Conservation (phyloP, 805 yeast genomes). For the Saturnispora dispora region DNA sequence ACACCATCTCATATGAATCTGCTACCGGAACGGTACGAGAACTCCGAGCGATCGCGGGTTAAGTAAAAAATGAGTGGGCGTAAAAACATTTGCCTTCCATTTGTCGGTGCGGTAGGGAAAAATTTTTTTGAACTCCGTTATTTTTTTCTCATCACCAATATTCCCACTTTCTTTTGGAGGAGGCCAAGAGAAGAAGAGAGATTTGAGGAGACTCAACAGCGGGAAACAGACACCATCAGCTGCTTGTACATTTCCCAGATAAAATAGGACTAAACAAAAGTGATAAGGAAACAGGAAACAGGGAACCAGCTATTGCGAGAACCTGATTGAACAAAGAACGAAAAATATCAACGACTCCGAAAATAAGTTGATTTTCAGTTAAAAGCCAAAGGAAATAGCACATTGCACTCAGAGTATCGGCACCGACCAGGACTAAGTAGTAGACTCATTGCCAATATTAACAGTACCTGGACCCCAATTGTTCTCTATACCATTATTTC, state of each 20-base stretch:
- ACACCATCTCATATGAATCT: too few species aligned
- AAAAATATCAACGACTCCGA: neutral
- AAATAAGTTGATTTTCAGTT: neutral
- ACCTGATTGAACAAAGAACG: too few species aligned
- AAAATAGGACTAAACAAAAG: too few species aligned
- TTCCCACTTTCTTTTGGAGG: neutral
- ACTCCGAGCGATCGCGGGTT: neutral
- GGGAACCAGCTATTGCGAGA: too few species aligned
- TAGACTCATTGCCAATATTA: neutral
- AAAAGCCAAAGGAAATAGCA: neutral
- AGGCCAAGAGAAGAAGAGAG: neutral
- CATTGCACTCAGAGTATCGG: neutral
- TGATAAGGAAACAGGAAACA: too few species aligned
- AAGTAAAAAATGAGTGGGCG: neutral
- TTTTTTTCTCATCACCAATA: neutral
- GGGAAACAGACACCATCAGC: neutral
- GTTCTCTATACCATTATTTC: neutral
- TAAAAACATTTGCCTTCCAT: neutral
- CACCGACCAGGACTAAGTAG: too few species aligned
- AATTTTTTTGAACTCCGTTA: neutral
- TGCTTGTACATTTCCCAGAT: neutral
- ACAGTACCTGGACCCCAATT: neutral
- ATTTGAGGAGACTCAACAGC: neutral
- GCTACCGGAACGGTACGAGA: neutral
- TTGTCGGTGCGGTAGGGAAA: neutral